Base-by-base conservation (phyloP, 352 stramenopile genomes). In the Poterioochromonas sp. region DNA sequence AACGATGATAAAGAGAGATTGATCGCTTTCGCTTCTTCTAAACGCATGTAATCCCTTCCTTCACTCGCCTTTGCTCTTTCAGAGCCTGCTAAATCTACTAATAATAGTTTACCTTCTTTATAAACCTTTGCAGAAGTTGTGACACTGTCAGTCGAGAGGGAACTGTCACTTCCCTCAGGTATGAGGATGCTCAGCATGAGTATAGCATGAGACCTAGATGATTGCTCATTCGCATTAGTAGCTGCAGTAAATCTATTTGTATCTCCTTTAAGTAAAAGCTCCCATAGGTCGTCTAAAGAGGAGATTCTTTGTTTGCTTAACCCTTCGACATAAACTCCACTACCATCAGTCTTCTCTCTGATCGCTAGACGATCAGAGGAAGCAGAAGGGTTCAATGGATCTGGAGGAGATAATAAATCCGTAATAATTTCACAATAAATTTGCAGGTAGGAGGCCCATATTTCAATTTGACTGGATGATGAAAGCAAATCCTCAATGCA, bases 1-100 rank as follows among this genome's bases (percentile, higher is more conserved):
- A 84, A 76, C 2, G 81, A 79, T 32, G 81, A 82, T 32, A 84
- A 76, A 18, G 81, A 84, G 32, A 64, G 26, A 41, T 84, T 84
- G 73, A 84, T 84, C 2, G 63, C 47, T 58, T 76, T 73, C 1
- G 76, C 76, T 65, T 84, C 81, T 18, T 79, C 49, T 0, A 80
- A 37, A 20, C 78, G 49, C 3, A 68, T 26, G 15, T 74, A 71
- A 34, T 37, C 29, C 32, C 15, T 39, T 63, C 68, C 68, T 32
- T 58, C 3, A 62, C 0, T 18, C 26, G 68, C 68, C 58, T 34
- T 44, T 34, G 3, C 18, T 2, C 79, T 8, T 62, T 84, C 81
- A 43, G 22, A 73, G 11, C 81, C 81, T 22, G 81, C 81, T 29
- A 84, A 64, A 68, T 84, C 81, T 18, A 84, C 76, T 12, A 84